Conservation (phyloP, 805 yeast genomes). For the Dipodascus geniculatus region DNA sequence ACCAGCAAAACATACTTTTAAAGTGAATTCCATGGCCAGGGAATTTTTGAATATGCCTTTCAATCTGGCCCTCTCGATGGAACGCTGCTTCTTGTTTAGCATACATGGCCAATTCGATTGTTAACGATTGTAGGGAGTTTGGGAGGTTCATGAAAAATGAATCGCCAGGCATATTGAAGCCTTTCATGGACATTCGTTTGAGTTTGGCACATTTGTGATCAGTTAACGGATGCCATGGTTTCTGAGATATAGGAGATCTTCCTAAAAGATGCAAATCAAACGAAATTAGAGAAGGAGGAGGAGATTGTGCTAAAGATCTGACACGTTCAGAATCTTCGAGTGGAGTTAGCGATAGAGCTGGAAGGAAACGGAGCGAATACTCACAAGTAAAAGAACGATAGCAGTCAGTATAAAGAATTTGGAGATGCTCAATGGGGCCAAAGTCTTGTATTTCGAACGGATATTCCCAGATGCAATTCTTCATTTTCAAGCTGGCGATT, state of each 20-base stretch:
- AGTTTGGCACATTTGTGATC: slow-evolving; percentile 6
- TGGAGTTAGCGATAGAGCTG: not conserved
- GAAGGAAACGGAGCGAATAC: not conserved
- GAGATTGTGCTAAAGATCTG: slow-evolving; percentile 8
- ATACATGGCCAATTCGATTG: slow-evolving; percentile 7
- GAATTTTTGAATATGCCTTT: not conserved
- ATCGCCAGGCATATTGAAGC: slow-evolving; percentile 9
- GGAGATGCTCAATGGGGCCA: slow-evolving; percentile 10
- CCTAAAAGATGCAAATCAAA: slow-evolving; percentile 8
- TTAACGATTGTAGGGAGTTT: slow-evolving; percentile 4
- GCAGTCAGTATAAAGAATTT: slow-evolving; percentile 9
- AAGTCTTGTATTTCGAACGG: slow-evolving; percentile 11
- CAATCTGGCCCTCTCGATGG: not conserved
- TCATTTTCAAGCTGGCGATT: slow-evolving; percentile 5
- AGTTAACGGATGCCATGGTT: slow-evolving; percentile 6
- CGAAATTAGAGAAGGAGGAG: slow-evolving; percentile 7
- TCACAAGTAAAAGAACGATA: slow-evolving; percentile 7
- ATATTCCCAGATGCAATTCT: slow-evolving; percentile 13
- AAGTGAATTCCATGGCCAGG: not conserved
- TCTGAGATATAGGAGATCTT: slow-evolving; percentile 7
- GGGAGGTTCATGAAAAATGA: slow-evolving; percentile 8
- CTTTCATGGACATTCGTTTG: slow-evolving; percentile 8
- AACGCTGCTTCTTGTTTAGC: not conserved
- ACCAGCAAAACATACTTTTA: not conserved
- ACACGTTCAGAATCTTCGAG: slow-evolving; percentile 7